Percentiles rank a stretch among this genome's conserved stretches.
Conservation (phyloP, 2,329 filamentous ascomycete genomes). For the Ascochyta rabiei region DNA sequence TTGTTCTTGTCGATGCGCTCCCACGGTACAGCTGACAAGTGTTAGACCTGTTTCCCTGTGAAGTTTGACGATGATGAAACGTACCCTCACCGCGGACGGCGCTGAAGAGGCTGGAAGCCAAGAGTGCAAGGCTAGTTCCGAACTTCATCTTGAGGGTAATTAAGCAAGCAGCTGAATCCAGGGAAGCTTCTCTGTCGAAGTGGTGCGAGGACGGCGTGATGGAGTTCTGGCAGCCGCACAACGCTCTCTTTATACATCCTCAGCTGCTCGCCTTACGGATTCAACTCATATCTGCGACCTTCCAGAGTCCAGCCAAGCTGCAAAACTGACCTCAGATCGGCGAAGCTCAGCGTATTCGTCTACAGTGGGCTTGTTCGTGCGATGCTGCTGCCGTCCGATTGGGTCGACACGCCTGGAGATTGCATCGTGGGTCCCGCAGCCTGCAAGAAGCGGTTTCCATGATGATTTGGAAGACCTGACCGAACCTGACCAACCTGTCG, state of each 20-base stretch:
- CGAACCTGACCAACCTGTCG: slow-evolving; percentile 2
- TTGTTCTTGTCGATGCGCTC: slow-evolving; percentile 52
- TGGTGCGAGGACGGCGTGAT: slow-evolving; percentile 25
- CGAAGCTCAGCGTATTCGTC: not conserved
- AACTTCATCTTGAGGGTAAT: slow-evolving; percentile 40
- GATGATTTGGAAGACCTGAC: slow-evolving; percentile 13
- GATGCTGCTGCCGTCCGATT: not conserved
- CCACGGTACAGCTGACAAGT: slow-evolving; percentile 43
- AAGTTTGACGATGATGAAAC: not conserved
- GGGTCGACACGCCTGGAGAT: slow-evolving; percentile 6
- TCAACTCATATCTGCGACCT: not conserved
- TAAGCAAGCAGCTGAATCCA: not conserved
- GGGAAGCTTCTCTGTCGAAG: slow-evolving; percentile 5
- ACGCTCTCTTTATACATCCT: slow-evolving; percentile 34
- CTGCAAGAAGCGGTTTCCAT: not conserved
- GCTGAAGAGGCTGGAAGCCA: slow-evolving; percentile 37
- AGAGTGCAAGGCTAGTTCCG: slow-evolving; percentile 31
- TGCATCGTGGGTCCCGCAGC: not conserved
- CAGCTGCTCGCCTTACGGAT: not conserved
- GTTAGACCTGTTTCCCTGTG: slow-evolving; percentile 20
- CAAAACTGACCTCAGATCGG: not conserved
- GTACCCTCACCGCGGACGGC: slow-evolving; percentile 41
- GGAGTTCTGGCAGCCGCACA: slow-evolving; percentile 8
- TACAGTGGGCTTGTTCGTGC: not conserved
- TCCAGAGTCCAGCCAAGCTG: not conserved